phyloP scores from a whole-genome alignment of 768 basidiomycete species.

The Panaeolus papilionaceus region DNA sequence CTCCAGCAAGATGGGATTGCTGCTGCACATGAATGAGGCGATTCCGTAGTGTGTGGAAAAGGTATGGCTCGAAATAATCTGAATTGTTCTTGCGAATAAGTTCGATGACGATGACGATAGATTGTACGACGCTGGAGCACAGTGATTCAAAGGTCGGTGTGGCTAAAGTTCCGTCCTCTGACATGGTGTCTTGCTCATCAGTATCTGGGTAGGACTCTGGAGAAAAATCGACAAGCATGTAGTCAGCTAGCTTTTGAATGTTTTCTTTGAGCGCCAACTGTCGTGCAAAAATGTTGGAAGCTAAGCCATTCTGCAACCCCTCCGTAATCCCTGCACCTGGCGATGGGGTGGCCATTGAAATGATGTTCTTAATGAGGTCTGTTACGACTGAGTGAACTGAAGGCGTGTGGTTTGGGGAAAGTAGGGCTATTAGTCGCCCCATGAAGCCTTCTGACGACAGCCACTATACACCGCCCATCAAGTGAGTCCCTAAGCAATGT shows the following conservation, averaged over 20 bases:
- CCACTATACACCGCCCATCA: slow-evolving; percentile 62
- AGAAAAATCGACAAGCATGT: slow-evolving; percentile 74
- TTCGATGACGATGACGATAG: slow-evolving; percentile 90
- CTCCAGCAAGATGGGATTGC: slow-evolving; percentile 54
- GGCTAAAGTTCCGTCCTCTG: slow-evolving; percentile 25
- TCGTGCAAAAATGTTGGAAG: slow-evolving; percentile 87
- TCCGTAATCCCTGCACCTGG: slow-evolving; percentile 77
- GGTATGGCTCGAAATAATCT: slow-evolving; percentile 97
- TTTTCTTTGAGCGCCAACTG: slow-evolving; percentile 81
- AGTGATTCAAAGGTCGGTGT: slow-evolving; percentile 55
- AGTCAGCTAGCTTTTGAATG: slow-evolving; percentile 72
- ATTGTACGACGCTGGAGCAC: slow-evolving; percentile 83
- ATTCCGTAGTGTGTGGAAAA: slow-evolving; percentile 93
- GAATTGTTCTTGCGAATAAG: slow-evolving; percentile 98
- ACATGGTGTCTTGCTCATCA: slow-evolving; percentile 27
- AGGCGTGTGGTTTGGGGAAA: slow-evolving; percentile 77
- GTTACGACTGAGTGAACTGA: slow-evolving; percentile 87
- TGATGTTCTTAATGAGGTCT: slow-evolving; percentile 93
- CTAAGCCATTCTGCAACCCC: slow-evolving; percentile 70
- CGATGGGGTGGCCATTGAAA: slow-evolving; percentile 91
- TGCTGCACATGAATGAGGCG: slow-evolving; percentile 89
- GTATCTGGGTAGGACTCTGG: slow-evolving; percentile 30
- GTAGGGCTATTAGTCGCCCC: slow-evolving; percentile 76
- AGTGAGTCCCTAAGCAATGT: slow-evolving; percentile 25
- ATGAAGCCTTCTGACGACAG: slow-evolving; percentile 86